Conservation (phyloP, 352 stramenopile genomes). For the Pilasporangium apinafurcum region DNA sequence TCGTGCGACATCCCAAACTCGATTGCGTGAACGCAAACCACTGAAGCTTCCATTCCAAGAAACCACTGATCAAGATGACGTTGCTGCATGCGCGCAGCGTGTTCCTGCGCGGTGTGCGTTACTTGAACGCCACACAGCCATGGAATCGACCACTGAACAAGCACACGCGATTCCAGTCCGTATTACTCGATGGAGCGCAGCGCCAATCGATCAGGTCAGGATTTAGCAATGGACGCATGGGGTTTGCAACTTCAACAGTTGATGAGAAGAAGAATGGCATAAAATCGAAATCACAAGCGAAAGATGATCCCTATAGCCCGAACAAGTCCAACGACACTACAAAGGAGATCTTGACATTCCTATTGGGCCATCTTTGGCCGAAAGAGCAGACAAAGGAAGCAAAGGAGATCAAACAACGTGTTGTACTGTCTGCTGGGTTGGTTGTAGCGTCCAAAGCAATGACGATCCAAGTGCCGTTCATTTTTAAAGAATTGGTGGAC, state of each 20-base stretch:
- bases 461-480: slow-evolving; percentile 95
- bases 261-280: slow-evolving; percentile 18
- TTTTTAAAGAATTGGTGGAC: slow-evolving; percentile 97
- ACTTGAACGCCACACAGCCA: slow-evolving; percentile 12
- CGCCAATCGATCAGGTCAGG: background rate
- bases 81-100: slow-evolving; percentile 33
- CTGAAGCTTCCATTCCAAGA: background rate
- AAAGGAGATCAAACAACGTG: slow-evolving; percentile 70
- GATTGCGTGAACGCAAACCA: background rate
- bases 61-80: slow-evolving; percentile 12
- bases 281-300: background rate
- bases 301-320: background rate
- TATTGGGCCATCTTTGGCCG: slow-evolving; percentile 66
- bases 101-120: slow-evolving; percentile 27
- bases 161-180: background rate
- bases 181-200: slow-evolving; percentile 4
- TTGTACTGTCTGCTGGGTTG: slow-evolving; percentile 76
- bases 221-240: slow-evolving; percentile 12
- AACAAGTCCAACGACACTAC: slow-evolving; percentile 18
- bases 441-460: slow-evolving; percentile 89
- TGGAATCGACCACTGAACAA: background rate
- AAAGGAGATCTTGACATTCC: slow-evolving; percentile 56
- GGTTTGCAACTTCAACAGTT: slow-evolving; percentile 22
- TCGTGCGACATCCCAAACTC: background rate
- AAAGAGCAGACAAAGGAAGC: slow-evolving; percentile 42